Evolutionary conservation across 1,284 basidiomycete species (phyloP), one percentile per base, ranked within the genome.

Genomic region (Sporisorium exsertum): DNA sequence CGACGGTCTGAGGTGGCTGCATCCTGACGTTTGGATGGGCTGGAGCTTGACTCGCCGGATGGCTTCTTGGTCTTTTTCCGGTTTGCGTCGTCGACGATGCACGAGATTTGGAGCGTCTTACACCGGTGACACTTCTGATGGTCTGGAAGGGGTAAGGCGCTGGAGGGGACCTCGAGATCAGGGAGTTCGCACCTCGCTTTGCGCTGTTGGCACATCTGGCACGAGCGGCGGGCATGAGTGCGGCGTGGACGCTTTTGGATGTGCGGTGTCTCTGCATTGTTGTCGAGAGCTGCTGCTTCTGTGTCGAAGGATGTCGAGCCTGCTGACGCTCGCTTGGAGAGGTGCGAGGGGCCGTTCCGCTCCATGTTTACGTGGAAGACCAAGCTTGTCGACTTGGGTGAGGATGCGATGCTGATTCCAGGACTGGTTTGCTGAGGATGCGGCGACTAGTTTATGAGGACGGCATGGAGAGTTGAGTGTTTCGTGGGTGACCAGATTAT

Each of bases 131-230:
- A 72, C 3, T 64, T 49, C 27, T 72, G 71, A 24, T 68, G 64
- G 22, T 68, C 62, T 5, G 71, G 65, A n/a, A 73, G 61, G 0
- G 71, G 71, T 6, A 68, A 10, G 18, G 71, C 50, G 22, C 71
- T 54, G 16, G 71, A 69, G 12, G 71, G 71, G 3, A 73, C 65
- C 0, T 68, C 61, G 50, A 73, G 71, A 24, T 73, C 65, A 16
- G 71, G 71, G 8, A 73, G 51, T 37, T 73, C 71, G 62, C 72
- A 74, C 37, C 72, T 61, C 15, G 72, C 72, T 37, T 74, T 74
- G 43, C 72, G 72, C 58, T 74, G 72, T 37, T 74, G 72, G 40
- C 72, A 74, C 72, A 74, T 74, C 51, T 62, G 58, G 24, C 72
- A 74, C 0, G 72, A 74, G 32, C 72, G 72, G n/a, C 72, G 62